Evolutionary conservation across 441 rosid species (phyloP).

Genomic region (Syzygium syzygioides): DNA sequence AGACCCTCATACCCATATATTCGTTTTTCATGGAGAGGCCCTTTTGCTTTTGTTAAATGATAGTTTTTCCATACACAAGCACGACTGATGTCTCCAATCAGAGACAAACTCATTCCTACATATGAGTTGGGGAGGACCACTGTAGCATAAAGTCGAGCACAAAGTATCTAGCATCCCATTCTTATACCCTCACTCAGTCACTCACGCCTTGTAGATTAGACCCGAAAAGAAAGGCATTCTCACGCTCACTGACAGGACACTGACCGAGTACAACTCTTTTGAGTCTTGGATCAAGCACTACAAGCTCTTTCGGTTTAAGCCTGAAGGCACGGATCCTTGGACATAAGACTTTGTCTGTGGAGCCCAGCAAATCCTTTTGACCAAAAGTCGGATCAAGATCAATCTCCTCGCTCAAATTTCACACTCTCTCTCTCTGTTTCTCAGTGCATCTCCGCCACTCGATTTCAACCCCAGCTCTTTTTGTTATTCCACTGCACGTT

Average conservation of each 20-base stretch:
- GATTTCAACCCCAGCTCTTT: not conserved
- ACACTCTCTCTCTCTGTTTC: not conserved
- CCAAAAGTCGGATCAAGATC: conserved; percentile 32
- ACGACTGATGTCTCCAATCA: not conserved
- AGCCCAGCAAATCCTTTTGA: conserved; percentile 33
- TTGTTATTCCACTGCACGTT: conserved; percentile 10
- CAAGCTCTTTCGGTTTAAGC: not conserved
- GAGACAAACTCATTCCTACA: not conserved
- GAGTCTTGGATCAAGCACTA: conserved; percentile 32
- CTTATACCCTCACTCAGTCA: not conserved
- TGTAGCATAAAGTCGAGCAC: not conserved
- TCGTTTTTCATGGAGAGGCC: not conserved
- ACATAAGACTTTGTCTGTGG: conserved; percentile 25
- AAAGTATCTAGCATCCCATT: not conserved
- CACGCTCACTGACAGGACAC: conserved; percentile 35
- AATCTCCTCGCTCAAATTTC: not conserved
- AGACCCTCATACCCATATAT: not conserved
- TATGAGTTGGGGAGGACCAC: not conserved
- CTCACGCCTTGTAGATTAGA: not conserved
- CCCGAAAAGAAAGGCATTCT: conserved; percentile 18
- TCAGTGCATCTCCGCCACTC: not conserved
- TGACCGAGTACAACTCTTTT: not conserved
- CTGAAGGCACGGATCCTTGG: conserved; percentile 20
- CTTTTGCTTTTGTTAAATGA: not conserved
- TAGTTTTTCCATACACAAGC: not conserved